Conservation (phyloP, 1,284 basidiomycete species). For the Tremellales sp. region DNA sequence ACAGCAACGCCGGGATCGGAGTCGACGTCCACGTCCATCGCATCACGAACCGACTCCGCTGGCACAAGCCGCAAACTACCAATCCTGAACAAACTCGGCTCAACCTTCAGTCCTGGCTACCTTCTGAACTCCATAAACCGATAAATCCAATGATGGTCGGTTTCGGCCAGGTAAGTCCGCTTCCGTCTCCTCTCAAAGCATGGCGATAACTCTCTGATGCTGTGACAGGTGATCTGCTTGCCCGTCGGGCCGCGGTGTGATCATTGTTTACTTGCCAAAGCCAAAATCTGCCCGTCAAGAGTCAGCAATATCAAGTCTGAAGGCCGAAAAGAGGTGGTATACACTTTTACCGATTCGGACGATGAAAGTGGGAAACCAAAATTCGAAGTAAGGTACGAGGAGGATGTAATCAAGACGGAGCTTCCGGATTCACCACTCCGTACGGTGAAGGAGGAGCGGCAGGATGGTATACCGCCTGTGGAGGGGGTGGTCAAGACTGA, state of each 20-base stretch:
- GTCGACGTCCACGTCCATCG: slow-evolving; percentile 95
- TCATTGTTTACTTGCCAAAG: slow-evolving; percentile 55
- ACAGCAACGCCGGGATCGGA: slow-evolving; percentile 86
- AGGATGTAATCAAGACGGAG: slow-evolving; percentile 15
- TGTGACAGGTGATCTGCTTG: slow-evolving; percentile 62
- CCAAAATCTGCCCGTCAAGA: slow-evolving; percentile 48
- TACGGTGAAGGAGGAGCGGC: slow-evolving; percentile 16
- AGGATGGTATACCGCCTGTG: slow-evolving; percentile 10
- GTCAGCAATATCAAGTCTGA: slow-evolving; percentile 35
- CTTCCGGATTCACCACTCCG: not conserved
- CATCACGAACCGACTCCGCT: slow-evolving; percentile 85
- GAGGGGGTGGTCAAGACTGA: slow-evolving; percentile 6
- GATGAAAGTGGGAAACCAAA: slow-evolving; percentile 30
- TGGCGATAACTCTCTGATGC: not conserved
- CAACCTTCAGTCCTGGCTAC: slow-evolving; percentile 88
- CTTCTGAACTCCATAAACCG: slow-evolving; percentile 67
- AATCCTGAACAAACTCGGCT: slow-evolving; percentile 82
- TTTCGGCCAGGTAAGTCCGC: slow-evolving; percentile 65
- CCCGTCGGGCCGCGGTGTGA: slow-evolving; percentile 80
- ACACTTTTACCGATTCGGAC: slow-evolving; percentile 60
- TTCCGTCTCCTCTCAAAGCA: not conserved
- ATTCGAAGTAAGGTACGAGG: slow-evolving; percentile 20
- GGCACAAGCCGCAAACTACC: slow-evolving; percentile 80
- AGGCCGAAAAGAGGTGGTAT: slow-evolving; percentile 41
- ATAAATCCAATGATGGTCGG: slow-evolving; percentile 88